Percentiles rank a stretch among this genome's conserved stretches.
These are phyloP conservation scores for Trametes pubescens DNA, from an alignment of 1,284 basidiomycete species.

Conservation along the genomic window DNA sequence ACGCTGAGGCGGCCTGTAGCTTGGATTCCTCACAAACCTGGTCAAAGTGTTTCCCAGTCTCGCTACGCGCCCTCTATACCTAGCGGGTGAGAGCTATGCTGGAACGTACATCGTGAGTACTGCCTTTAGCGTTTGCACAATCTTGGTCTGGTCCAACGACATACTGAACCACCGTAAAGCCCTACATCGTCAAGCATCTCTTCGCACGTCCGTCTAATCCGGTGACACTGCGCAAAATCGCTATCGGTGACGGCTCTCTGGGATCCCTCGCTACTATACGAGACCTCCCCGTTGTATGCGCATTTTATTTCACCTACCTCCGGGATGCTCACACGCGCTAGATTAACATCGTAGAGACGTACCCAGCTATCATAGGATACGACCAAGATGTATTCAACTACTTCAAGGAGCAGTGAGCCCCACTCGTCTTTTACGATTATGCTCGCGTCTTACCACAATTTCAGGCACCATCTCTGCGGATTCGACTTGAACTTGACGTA, in stretches of 20 bases:
- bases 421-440: neutral
- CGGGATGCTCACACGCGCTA: constrained; percentile 30
- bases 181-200: constrained; percentile 71
- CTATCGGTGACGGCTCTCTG: constrained; percentile 71
- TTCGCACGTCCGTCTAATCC: constrained; percentile 67
- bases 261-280: constrained; percentile 56
- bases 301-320: constrained; percentile 30
- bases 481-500: constrained; percentile 73
- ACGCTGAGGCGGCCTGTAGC: constrained; percentile 11
- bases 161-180: constrained; percentile 45
- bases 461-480: constrained; percentile 47
- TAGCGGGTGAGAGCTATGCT: constrained; percentile 43
- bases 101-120: constrained; percentile 47
- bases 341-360: constrained; percentile 68
- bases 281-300: constrained; percentile 55
- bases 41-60: constrained; percentile 41
- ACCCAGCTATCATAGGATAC: constrained; percentile 74
- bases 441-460: constrained; percentile 3
- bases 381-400: constrained; percentile 69
- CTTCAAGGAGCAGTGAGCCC: constrained; percentile 65
- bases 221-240: constrained; percentile 66
- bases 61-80: constrained; percentile 37
- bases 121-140: no score
- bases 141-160: no score
- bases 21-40: constrained; percentile 35